Base-by-base conservation (phyloP, 2,329 filamentous ascomycete species). In the Fusarium protoensiforme region DNA sequence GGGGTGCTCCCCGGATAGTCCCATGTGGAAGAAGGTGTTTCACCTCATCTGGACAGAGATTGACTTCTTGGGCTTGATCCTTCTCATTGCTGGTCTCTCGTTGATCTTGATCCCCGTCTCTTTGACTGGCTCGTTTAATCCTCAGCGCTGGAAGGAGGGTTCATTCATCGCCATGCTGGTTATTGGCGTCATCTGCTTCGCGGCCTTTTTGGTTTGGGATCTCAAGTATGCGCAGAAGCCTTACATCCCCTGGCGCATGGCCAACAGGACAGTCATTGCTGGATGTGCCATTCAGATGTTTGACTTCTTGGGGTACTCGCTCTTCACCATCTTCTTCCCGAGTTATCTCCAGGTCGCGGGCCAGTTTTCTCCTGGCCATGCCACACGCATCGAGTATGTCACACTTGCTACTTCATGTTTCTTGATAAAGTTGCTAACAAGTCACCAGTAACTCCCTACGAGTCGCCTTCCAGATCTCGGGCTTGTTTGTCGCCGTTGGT, bases 281-380 rank as follows among this genome's bases (percentile, higher is more conserved):
- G 82, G 81, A 2, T 83, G 81, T 16, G 31, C 78, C 6, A 82
- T 84, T 38, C 79, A 78, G 27, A 78, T 80, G 24, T 74, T 81
- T 2, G 81, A 84, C 53, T 51, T 51, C 10, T 51, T 51, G 24
- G 43, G 43, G 2, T 51, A 51, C 24, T 79, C 79, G 1, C 68
- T 80, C 3, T 83, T 82, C 31, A 78, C 79, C 3, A 74, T 81
- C 4, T 83, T 83, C 61, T 82, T 82, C 22, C 78, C 80, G 0
- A 83, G 81, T 35, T 83, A 81, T 36, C 75, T 83, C 1, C 80
- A 83, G 59, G 81, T 83, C 1, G 80, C 80, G 7, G 80, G 77
- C 0, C 72, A 76, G 9, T 83, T 80, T 36, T 77, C 75, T 3
- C 75, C 82, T 0, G 81, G 78, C 0, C 71, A 80, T 22, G 79